Evolutionary conservation across 2,329 filamentous ascomycete genomes (phyloP).

Genomic region (Apiospora arundinis): DNA sequence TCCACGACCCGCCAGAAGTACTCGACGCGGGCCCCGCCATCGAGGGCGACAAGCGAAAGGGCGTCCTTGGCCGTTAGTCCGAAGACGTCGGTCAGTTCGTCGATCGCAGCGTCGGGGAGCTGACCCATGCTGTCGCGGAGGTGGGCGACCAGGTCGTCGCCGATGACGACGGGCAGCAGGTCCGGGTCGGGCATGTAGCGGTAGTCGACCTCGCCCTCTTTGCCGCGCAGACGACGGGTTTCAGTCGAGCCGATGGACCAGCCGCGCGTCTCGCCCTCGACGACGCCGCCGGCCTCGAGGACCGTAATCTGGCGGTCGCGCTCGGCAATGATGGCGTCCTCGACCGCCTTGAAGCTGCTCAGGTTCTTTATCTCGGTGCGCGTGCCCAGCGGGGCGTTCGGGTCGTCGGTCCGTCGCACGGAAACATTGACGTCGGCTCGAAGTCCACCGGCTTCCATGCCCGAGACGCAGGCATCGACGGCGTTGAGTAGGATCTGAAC

Average conservation of each 20-base stretch:
- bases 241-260: constrained; percentile 87
- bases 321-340: constrained; percentile 93
- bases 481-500: constrained; percentile 80
- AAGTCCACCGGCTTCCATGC: constrained; percentile 92
- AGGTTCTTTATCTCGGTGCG: constrained; percentile 98
- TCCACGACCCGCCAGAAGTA: constrained; percentile 67
- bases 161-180: constrained; percentile 79
- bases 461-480: constrained; percentile 84
- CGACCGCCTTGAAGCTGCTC: constrained; percentile 91
- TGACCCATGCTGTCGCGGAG: constrained; percentile 69
- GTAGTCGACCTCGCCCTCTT: constrained; percentile 97
- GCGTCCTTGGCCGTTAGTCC: constrained; percentile 83
- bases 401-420: constrained; percentile 65
- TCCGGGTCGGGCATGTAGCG: constrained; percentile 98
- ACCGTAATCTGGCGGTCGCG: constrained; percentile 85
- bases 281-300: constrained; percentile 74
- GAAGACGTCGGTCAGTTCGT: constrained; percentile 66
- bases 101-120: constrained; percentile 74
- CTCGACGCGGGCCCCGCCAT: constrained; percentile 79
- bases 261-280: constrained; percentile 88
- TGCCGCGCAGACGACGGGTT: constrained; percentile 82
- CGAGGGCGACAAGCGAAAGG: constrained; percentile 75
- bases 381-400: constrained; percentile 67
- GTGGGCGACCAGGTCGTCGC: constrained; percentile 69
- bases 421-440: constrained; percentile 97